Percentiles rank a stretch among this genome's conserved stretches.
These are phyloP conservation scores for Myochromella boudieri DNA, from an alignment of 768 basidiomycete genomes.

Conservation along the genomic window DNA sequence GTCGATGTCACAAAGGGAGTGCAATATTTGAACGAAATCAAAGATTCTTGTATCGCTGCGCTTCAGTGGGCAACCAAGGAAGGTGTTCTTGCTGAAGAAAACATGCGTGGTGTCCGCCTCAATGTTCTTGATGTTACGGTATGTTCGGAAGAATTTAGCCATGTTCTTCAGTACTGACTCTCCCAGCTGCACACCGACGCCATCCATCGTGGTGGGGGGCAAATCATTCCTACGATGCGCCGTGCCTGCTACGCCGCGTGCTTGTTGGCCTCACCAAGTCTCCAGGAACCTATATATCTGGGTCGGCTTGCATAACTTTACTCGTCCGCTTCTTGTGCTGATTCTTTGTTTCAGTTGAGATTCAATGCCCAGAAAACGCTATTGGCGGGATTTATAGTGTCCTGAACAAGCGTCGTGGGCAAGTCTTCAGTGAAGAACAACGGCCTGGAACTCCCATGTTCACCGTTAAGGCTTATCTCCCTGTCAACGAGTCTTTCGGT, in stretches of 20 bases:
- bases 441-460: constrained; percentile 98
- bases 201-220: constrained; percentile 99
- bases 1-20: constrained; percentile 99
- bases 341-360: constrained; percentile 67
- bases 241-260: constrained; percentile 96
- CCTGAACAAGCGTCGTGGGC: constrained; percentile 96
- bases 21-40: constrained; percentile 99
- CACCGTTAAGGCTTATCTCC: constrained; percentile 97
- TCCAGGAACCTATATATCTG: constrained; percentile 96
- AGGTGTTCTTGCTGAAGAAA: constrained; percentile 95
- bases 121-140: constrained; percentile 96
- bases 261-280: constrained; percentile 83
- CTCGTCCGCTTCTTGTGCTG: neutral
- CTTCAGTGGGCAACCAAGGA: constrained; percentile 99
- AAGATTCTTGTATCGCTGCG: constrained; percentile 98
- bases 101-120: constrained; percentile 97
- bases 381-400: constrained; percentile 97
- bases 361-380: constrained; percentile 97
- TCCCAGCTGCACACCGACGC: constrained; percentile 92
- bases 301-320: constrained; percentile 40
- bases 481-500: constrained; percentile 91
- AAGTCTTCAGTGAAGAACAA: constrained; percentile 98
- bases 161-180: constrained; percentile 10
- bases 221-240: constrained; percentile 96
- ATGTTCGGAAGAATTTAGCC: constrained; percentile 21